phyloP scores from a whole-genome alignment of 2,329 filamentous ascomycete genomes.

The Aspergillus luchuensis region DNA sequence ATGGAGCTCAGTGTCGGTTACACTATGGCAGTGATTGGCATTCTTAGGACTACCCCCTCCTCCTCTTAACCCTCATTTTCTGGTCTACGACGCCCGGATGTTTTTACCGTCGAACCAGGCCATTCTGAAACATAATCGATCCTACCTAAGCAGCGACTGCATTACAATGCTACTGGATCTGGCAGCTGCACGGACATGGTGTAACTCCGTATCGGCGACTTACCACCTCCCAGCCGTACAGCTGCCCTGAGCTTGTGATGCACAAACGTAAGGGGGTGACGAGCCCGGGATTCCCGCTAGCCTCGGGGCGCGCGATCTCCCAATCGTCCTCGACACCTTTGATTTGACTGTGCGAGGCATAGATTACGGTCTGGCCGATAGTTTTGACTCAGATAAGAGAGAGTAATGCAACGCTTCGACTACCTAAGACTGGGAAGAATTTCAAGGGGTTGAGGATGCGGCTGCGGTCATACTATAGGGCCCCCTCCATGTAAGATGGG shows the following conservation, averaged over 20 bases:
- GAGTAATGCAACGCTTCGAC: neutral
- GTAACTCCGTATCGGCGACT: neutral
- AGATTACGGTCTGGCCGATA: neutral
- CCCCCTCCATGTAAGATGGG: neutral
- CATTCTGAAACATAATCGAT: constrained; percentile 3
- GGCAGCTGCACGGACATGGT: constrained; percentile 5
- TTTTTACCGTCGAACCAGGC: constrained; percentile 17
- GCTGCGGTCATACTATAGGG: neutral
- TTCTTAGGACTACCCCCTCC: no score
- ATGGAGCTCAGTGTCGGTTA: neutral
- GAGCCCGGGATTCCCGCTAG: constrained; percentile 4
- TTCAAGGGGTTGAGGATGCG: neutral
- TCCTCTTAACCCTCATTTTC: neutral
- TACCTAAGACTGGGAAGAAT: neutral
- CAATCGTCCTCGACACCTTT: neutral
- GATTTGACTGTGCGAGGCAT: neutral
- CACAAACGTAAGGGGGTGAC: constrained; percentile 11
- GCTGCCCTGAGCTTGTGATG: constrained; percentile 7
- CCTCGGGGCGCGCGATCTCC: neutral
- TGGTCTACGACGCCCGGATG: constrained; percentile 10
- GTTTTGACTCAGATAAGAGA: neutral
- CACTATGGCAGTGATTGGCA: neutral
- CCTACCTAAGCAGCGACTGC: neutral
- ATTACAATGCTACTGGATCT: neutral
- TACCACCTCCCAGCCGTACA: neutral